Conservation (phyloP, 2,329 filamentous ascomycete species). For the Diplocarpon rosae region DNA sequence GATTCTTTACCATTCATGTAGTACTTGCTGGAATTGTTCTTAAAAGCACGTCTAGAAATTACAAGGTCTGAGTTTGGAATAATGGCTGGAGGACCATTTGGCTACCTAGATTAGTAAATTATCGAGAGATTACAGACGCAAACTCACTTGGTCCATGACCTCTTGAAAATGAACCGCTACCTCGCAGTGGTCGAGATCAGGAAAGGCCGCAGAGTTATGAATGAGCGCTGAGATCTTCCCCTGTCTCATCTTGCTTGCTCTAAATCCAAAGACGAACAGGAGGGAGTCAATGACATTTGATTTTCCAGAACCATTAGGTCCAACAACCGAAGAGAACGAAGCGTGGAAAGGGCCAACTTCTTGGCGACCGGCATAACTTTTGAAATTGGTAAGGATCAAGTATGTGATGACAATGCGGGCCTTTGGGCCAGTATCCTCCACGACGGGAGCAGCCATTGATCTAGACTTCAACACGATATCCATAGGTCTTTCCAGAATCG, state of each 20-base stretch:
- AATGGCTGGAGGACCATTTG: slow-evolving; percentile 61
- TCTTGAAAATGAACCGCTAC: slow-evolving; percentile 96
- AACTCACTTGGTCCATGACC: slow-evolving; percentile 66
- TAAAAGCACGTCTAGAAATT: slow-evolving; percentile 87
- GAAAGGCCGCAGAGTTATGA: slow-evolving; percentile 84
- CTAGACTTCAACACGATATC: slow-evolving; percentile 87
- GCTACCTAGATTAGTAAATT: slow-evolving; percentile 31
- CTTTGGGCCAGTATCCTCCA: slow-evolving; percentile 68
- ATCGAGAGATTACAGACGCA: too few species aligned
- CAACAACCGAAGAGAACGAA: slow-evolving; percentile 95
- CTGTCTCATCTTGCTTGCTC: slow-evolving; percentile 98
- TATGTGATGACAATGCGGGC: slow-evolving; percentile 87
- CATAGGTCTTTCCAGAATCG: slow-evolving; percentile 77
- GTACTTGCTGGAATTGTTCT: slow-evolving; percentile 97
- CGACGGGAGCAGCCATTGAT: slow-evolving; percentile 52
- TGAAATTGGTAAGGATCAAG: slow-evolving; percentile 90
- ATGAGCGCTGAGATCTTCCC: slow-evolving; percentile 97
- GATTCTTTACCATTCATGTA: slow-evolving; percentile 88
- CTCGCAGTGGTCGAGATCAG: slow-evolving; percentile 81
- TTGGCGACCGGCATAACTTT: slow-evolving; percentile 92
- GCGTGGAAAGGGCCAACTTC: slow-evolving; percentile 94
- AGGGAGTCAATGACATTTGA: slow-evolving; percentile 98
- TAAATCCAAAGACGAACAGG: slow-evolving; percentile 97
- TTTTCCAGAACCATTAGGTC: slow-evolving; percentile 95
- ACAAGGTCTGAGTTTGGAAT: slow-evolving; percentile 77